These are phyloP conservation scores for Castanopsis chinensis DNA, from an alignment of 306 rosid genomes.

Conservation along the genomic window DNA sequence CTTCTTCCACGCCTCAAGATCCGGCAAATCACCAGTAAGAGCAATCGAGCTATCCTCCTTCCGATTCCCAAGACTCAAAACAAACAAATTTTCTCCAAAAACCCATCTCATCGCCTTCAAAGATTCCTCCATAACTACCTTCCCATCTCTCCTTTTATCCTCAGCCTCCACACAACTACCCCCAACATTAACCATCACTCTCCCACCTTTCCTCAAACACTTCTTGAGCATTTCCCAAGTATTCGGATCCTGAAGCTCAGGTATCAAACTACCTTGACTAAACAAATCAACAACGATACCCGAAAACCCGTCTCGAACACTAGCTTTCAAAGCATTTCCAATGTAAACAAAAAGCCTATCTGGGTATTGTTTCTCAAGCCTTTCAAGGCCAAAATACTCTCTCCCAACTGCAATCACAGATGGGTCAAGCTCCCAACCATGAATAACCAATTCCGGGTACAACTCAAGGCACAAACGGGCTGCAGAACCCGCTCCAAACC, in stretches of 20 bases:
- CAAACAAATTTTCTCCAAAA: constrained; percentile 47
- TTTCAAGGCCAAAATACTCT: constrained; percentile 57
- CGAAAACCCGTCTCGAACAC: constrained; percentile 55
- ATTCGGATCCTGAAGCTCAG: constrained; percentile 69
- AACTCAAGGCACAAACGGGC: constrained; percentile 57
- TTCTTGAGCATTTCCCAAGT: constrained; percentile 60
- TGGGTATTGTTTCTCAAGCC: constrained; percentile 49
- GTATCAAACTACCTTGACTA: constrained; percentile 57
- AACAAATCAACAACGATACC: constrained; percentile 86
- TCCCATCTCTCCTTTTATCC: constrained; percentile 56
- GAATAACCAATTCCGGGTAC: constrained; percentile 53
- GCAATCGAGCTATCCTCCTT: constrained; percentile 82
- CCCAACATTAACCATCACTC: constrained; percentile 91
- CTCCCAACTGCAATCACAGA: constrained; percentile 76
- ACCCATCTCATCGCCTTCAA: constrained; percentile 64
- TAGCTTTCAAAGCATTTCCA: constrained; percentile 66
- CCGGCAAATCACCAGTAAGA: constrained; percentile 72
- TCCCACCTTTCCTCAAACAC: constrained; percentile 80
- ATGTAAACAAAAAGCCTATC: constrained; percentile 55
- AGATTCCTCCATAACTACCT: constrained; percentile 57
- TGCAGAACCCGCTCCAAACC: constrained; percentile 84
- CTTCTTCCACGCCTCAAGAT: constrained; percentile 51
- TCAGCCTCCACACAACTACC: constrained; percentile 96
- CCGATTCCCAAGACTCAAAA: constrained; percentile 62
- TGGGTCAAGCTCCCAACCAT: constrained; percentile 91